A percentile compares a stretch with the other conserved stretches of the same genome.
Evolutionary conservation across 768 basidiomycete genomes (phyloP).

Genomic region (Rubroboletus satanas): DNA sequence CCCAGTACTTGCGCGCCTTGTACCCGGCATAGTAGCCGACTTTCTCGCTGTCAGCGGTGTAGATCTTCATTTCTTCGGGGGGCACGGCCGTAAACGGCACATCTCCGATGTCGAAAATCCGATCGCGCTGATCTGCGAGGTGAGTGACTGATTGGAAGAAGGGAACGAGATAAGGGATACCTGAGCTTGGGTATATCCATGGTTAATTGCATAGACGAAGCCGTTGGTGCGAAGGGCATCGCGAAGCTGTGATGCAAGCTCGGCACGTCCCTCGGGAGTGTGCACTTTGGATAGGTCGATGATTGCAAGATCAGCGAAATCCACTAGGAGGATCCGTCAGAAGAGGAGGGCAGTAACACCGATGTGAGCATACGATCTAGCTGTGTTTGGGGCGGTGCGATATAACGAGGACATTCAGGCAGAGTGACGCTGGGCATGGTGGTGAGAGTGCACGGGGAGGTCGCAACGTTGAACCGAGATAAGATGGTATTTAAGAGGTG

Average conservation of each 20-base stretch:
- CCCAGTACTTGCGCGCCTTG: constrained; percentile 48
- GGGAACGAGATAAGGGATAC: constrained; percentile 5
- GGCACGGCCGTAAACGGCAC: constrained; percentile 40
- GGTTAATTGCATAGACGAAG: constrained; percentile 40
- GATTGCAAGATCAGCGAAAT: constrained; percentile 48
- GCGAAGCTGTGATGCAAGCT: constrained; percentile 39
- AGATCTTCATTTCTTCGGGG: constrained; percentile 40
- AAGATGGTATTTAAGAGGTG: neutral
- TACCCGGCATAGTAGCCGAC: constrained; percentile 48
- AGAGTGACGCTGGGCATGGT: constrained; percentile 30
- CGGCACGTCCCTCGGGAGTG: constrained; percentile 39
- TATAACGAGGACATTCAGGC: constrained; percentile 36
- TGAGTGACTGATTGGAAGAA: constrained; percentile 11
- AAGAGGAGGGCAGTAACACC: neutral
- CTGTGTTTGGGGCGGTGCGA: constrained; percentile 30
- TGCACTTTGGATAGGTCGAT: constrained; percentile 46
- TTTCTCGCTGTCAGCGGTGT: constrained; percentile 36
- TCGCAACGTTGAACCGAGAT: too few species aligned
- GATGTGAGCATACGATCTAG: constrained; percentile 30
- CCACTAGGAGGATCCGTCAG: constrained; percentile 35
- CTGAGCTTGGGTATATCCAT: constrained; percentile 38
- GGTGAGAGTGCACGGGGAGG: neutral
- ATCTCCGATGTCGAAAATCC: constrained; percentile 48
- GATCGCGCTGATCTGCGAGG: constrained; percentile 33
- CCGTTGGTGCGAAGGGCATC: constrained; percentile 44